Evolutionary conservation across 2,329 filamentous ascomycete species (phyloP).

Genomic region (Thyridium curvatum): DNA sequence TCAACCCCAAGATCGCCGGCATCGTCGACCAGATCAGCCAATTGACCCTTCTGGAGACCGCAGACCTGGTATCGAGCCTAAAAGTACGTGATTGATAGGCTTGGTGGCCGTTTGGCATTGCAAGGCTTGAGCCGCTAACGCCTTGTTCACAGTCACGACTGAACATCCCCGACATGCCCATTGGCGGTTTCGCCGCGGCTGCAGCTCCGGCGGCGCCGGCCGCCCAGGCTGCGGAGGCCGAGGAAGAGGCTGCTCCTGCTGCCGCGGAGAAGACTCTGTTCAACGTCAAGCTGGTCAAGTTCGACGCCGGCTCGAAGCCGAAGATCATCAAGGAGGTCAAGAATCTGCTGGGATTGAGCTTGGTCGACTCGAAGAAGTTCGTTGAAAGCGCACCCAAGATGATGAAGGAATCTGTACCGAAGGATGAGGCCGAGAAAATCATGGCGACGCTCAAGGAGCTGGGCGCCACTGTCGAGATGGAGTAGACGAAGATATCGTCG

Average conservation of each 20-base stretch:
- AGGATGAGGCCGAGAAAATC: slow-evolving; percentile 99
- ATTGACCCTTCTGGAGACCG: slow-evolving; percentile 95
- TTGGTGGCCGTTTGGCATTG: neutral
- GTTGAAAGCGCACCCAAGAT: slow-evolving; percentile 96
- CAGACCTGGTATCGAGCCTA: slow-evolving; percentile 86
- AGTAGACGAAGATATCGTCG: slow-evolving; percentile 47
- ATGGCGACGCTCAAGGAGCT: slow-evolving; percentile 87
- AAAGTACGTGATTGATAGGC: slow-evolving; percentile 59
- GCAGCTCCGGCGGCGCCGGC: slow-evolving; percentile 48
- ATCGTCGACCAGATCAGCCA: slow-evolving; percentile 99
- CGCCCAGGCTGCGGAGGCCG: slow-evolving; percentile 60
- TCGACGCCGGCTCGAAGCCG: slow-evolving; percentile 84
- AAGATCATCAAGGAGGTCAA: slow-evolving; percentile 99
- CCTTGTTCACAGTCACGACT: slow-evolving; percentile 62
- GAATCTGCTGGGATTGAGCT: slow-evolving; percentile 83
- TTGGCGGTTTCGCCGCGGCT: slow-evolving; percentile 80
- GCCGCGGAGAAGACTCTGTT: slow-evolving; percentile 97
- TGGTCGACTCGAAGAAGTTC: slow-evolving; percentile 99
- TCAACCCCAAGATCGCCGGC: slow-evolving; percentile 83
- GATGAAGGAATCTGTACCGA: slow-evolving; percentile 98
- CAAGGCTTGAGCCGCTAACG: slow-evolving; percentile 1
- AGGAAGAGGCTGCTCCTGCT: slow-evolving; percentile 80
- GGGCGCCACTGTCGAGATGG: slow-evolving; percentile 84
- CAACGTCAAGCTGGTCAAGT: slow-evolving; percentile 86
- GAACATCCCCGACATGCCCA: slow-evolving; percentile 96